Evolutionary conservation across 371 early-diverging fungal species (phyloP), one percentile per base, ranked within the genome.

Genomic region (Actinomortierella wolfii): DNA sequence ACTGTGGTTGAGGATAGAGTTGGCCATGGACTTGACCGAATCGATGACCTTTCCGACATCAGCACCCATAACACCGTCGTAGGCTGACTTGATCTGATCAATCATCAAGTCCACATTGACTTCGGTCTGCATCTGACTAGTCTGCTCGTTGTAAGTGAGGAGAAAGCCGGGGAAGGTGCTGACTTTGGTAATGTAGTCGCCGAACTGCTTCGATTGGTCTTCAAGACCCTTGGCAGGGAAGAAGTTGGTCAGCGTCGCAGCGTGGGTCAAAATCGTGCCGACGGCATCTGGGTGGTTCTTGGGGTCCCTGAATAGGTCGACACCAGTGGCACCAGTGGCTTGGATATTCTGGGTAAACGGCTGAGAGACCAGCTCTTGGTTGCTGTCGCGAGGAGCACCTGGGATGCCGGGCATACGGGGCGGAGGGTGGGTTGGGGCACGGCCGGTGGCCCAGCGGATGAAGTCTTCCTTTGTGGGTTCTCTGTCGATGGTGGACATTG

Each of bases 161-260:
- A 46, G 1, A 20, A 46, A 46, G 23, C 46, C 46, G 20, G 46
- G 46, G 46, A 46, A 46, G 3, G 20, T 2, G 46, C 21, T 20
- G 18, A 46, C 46, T 20, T 46, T n/a, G 21, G 2, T 6, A 23
- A 46, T 46, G 46, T 46, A 46, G 46, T 46, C 20, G 5, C 18
- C 20, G 46, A 46, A 46, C 21, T 46, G 46, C n/a, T 46, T 20
- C 18, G 18, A 9, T 9, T n/a, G 21, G 7, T 46, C 18, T 2
- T 46, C 46, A 8, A 20, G 9, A 8, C n/a, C 46, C 18, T 46
- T 23, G 23, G 23, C 3, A n/a, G 46, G 5, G 14, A 23, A 46
- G 20, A 23, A 46, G 21, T 46, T 46, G 46, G 46, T 46, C 46
- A 46, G 46, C 21, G 8, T 18, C 46, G 46, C n/a, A 20, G 46